Base-by-base conservation (phyloP, 139 green algal species). In the Chlamydomonas asymmetrica region DNA sequence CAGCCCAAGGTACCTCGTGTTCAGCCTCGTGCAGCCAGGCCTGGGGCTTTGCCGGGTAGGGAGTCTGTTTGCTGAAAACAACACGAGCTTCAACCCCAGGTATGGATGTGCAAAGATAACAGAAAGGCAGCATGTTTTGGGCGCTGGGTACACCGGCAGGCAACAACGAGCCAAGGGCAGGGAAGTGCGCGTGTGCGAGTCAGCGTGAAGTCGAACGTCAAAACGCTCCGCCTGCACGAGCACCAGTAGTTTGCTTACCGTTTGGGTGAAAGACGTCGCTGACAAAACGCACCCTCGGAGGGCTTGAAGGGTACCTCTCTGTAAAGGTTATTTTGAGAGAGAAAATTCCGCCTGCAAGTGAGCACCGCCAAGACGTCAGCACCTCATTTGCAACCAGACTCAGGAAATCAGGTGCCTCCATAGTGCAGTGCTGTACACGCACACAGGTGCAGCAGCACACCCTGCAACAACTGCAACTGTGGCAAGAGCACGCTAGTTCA, bases 321-420 rank as follows among this genome's bases (percentile, higher is more conserved):
- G 74, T 57, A 65, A 97, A 97, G 4, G 88, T 95, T 37, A 97
- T 79, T 29, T 91, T 84, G 63, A 98, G 79, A 5, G 88, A 90
- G 69, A 95, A 98, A 9, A 97, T 83, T 23, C 93, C 93, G 10
- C 93, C 76, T n/a, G n/a, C n/a, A n/a, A n/a, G n/a, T n/a, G n/a
- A n/a, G n/a, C n/a, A n/a, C n/a, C n/a, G n/a, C n/a, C n/a, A n/a
- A n/a, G n/a, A n/a, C n/a, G n/a, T n/a, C n/a, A n/a, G n/a, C n/a
- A n/a, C n/a, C n/a, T n/a, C n/a, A n/a, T n/a, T n/a, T n/a, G n/a
- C n/a, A n/a, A n/a, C n/a, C n/a, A n/a, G n/a, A n/a, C n/a, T n/a
- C n/a, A n/a, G n/a, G n/a, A n/a, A n/a, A n/a, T n/a, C n/a, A n/a
- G n/a, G n/a, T n/a, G n/a, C n/a, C n/a, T n/a, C n/a, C 57, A 65